Base-by-base conservation (phyloP, 2,329 filamentous ascomycete species). In the Alternaria dauci region DNA sequence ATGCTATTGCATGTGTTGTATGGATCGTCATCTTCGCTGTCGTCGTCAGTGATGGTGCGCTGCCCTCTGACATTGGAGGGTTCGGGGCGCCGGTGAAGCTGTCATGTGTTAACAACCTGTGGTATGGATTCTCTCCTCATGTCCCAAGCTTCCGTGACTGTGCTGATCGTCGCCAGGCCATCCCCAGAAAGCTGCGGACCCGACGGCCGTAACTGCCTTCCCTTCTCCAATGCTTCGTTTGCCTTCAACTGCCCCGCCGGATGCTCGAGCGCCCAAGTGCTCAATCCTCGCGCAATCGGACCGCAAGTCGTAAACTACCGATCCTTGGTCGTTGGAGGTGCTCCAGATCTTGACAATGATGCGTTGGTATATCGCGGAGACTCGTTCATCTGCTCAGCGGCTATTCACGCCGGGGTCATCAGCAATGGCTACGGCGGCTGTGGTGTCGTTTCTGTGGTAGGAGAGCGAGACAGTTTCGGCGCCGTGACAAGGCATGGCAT, bases 21-120 rank as follows among this genome's bases (percentile, higher is more conserved):
- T 94, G 91, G 91, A 77, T 91, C 16, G 76, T 91, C 32, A 81
- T 86, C 1, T 94, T 94, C 74, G 85, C 86, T 25, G 76, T 92
- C 28, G 84, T 94, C 34, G 85, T 91, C 76, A 86, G 87, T 66
- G 82, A 85, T 56, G 88, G 88, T 52, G 83, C 86, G 16, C 78
- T 81, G 51, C 78, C 82, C 1, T 71, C 83, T 25, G 86, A 91
- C 65, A 85, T 94, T 52, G 84, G 83, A n/a, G 88, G 86, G 43
- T 91, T 88, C 80, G 91, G 90, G n/a, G 81, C 81, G 47, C 90
- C 91, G 0, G 82, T 85, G 47, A 82, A 84, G 60, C 85, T 94
- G 53, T 82, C 86, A 14, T 95, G 92, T 76, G 85, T 85, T 16
- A 82, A 85, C 48, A 85, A 87, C 8, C 90, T 91, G 72, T 95